Percentiles rank a stretch among this genome's conserved stretches.
Conservation (phyloP, 2,329 filamentous ascomycete species). For the Penicillium sp. region DNA sequence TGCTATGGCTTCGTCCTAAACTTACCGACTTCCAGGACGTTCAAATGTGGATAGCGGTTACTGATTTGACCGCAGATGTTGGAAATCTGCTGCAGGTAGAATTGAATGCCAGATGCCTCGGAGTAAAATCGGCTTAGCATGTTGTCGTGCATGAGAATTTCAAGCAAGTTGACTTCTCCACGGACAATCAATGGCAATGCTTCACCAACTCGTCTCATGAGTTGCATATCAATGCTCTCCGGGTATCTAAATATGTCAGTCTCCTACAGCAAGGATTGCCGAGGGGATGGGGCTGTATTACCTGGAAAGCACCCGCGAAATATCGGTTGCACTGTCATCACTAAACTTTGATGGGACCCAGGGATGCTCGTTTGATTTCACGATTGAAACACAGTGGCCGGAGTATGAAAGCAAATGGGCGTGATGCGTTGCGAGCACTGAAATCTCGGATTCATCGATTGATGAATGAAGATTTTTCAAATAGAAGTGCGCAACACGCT, state of each 20-base stretch:
- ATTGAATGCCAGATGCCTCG: slow-evolving; percentile 21
- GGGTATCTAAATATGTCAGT: slow-evolving; percentile 9
- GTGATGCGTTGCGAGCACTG: slow-evolving; percentile 6
- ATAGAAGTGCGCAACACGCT: slow-evolving; percentile 21
- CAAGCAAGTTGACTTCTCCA: slow-evolving; percentile 37
- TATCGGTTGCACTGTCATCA: slow-evolving; percentile 8
- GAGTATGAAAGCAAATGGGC: slow-evolving; percentile 15
- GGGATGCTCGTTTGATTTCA: slow-evolving; percentile 10
- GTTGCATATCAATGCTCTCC: slow-evolving; percentile 10
- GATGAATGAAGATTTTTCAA: slow-evolving; percentile 8
- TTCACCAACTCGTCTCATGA: slow-evolving; percentile 27
- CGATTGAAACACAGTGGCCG: slow-evolving; percentile 7
- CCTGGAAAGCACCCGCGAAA: slow-evolving; percentile 11
- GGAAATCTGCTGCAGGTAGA: slow-evolving; percentile 24
- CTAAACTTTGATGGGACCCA: slow-evolving; percentile 12
- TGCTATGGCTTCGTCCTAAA: neutral
- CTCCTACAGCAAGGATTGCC: too few relatives aligned
- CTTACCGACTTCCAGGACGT: slow-evolving; percentile 43
- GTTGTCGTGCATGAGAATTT: slow-evolving; percentile 37
- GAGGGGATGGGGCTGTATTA: neutral
- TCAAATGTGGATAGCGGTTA: slow-evolving; percentile 44
- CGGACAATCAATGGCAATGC: slow-evolving; percentile 36
- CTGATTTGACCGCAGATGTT: slow-evolving; percentile 36
- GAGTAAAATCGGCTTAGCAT: slow-evolving; percentile 39
- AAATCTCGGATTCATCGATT: neutral